Percentiles rank a stretch among this genome's conserved stretches.
phyloP scores from a whole-genome alignment of 345 rosid genomes.

The Balakata baccata region DNA sequence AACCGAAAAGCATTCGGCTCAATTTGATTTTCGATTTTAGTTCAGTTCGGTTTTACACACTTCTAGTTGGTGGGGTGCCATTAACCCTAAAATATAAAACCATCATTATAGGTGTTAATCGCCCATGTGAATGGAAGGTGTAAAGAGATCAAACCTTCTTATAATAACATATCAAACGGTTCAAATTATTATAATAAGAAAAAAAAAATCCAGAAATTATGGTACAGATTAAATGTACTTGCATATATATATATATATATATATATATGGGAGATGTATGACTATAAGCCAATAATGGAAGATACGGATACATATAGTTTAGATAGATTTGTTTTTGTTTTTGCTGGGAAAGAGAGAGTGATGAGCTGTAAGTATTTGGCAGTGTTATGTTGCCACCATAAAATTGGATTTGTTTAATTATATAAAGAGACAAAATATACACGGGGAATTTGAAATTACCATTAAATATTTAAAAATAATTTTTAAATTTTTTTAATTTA shows the following conservation, averaged over 20 bases:
- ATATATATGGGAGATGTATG: neutral
- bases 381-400: constrained; percentile 19
- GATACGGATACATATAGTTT: neutral
- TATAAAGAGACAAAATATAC: neutral
- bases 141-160: constrained; percentile 22
- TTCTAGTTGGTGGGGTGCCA: constrained; percentile 15
- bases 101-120: constrained; percentile 36
- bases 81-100: constrained; percentile 19
- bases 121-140: constrained; percentile 34
- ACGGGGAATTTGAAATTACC: too few relatives aligned
- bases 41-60: too few relatives aligned
- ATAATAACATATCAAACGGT: constrained; percentile 13
- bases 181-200: neutral
- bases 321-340: constrained; percentile 17
- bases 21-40: too few relatives aligned
- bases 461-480: too few relatives aligned
- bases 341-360: neutral
- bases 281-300: neutral
- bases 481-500: too few relatives aligned
- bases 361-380: constrained; percentile 28
- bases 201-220: neutral
- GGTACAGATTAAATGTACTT: constrained; percentile 36
- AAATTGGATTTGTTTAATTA: constrained; percentile 14
- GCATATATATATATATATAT: neutral
- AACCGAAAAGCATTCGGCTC: too few relatives aligned